phyloP scores from a whole-genome alignment of 139 green algal genomes.

The Edaphochlamys debaryana region DNA sequence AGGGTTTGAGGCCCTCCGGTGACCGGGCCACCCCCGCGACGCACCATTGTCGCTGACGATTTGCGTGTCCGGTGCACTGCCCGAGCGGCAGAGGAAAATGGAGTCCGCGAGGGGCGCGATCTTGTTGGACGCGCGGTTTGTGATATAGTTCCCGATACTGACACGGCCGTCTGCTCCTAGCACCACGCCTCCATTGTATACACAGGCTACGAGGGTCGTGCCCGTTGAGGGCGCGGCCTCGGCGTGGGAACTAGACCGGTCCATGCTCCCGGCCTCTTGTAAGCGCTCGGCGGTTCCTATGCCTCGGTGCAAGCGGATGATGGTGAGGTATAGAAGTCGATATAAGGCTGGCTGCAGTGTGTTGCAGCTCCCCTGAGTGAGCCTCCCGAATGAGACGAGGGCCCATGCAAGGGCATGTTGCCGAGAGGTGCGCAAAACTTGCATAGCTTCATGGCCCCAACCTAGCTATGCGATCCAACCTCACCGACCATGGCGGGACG shows the following conservation, averaged over 20 bases:
- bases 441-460: no score
- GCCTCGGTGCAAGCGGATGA: no score
- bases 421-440: no score
- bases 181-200: conserved; percentile 91
- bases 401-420: no score
- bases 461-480: no score
- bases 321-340: no score
- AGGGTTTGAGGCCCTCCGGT: neutral
- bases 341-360: no score
- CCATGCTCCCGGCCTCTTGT: no score
- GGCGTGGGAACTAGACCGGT: neutral
- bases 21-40: neutral
- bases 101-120: conserved; percentile 88
- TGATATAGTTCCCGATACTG: conserved; percentile 92
- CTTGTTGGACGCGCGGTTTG: conserved; percentile 96
- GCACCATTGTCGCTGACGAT: conserved; percentile 88
- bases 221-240: conserved; percentile 53
- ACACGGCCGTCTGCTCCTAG: conserved; percentile 91
- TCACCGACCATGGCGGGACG: no score
- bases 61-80: conserved; percentile 91
- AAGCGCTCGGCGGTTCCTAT: no score
- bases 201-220: conserved; percentile 95
- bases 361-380: no score
- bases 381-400: neutral
- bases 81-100: conserved; percentile 84